Evolutionary conservation across 2,329 filamentous ascomycete species (phyloP), one percentile per base, ranked within the genome.

Genomic region (Aspergillus sp.): DNA sequence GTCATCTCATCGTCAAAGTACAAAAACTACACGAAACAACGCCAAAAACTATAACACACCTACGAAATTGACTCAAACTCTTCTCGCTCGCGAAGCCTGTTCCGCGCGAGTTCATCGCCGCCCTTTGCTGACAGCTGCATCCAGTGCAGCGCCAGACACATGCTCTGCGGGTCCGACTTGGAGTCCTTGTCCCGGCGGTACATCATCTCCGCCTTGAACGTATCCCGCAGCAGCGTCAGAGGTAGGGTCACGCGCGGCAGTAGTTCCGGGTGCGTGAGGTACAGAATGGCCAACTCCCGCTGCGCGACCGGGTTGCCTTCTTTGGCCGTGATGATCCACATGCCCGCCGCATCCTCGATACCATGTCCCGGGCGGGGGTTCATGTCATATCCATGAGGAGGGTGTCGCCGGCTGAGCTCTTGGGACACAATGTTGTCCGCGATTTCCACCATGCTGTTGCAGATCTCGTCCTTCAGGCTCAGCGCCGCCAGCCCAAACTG

Each of bases 131-230:
- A 91, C 59, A 89, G 79, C 74, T 93, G 90, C 91, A 97, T 96
- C 92, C 93, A 97, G 76, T 97, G 93, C 72, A 95, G 86, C 9
- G 93, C 93, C 52, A 96, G 84, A 64, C 92, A 96, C 89, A 97
- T 94, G 40, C 91, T 85, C 49, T 87, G 87, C 2, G 90, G 89
- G 68, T 96, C 90, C 54, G 86, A 91, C 60, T 90, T 79, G 14
- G 80, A 78, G 62, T 87, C 83, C 49, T 81, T 77, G 38, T 81
- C 81, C 57, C 78, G 78, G 56, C 78, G 75, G 66, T 82, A 89
- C 80, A 95, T 90, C 61, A 94, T 84, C 51, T 90, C 84, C 61
- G 88, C 87, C 73, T 93, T 94, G 76, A 97, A 97, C 0, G 95
- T 91, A 64, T 96, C 91, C 20, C 87, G 81, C 0, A 91, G 89